Evolutionary conservation across 1,284 basidiomycete species (phyloP).

Genomic region (Boletellus deceptivus): DNA sequence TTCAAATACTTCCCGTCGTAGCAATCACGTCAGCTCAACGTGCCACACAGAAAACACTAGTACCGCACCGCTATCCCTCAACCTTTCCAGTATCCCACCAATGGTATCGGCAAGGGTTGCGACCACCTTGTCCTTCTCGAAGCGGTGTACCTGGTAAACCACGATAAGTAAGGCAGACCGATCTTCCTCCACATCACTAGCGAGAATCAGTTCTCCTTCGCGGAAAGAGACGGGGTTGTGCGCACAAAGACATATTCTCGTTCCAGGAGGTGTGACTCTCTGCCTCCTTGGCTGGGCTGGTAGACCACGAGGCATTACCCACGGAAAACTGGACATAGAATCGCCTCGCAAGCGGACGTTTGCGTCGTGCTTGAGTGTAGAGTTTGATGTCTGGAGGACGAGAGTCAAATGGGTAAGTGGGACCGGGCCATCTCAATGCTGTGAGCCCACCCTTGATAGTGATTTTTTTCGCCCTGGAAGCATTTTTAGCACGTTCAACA

Average conservation of each 20-base stretch:
- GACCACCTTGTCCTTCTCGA: no score
- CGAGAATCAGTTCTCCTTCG: not conserved
- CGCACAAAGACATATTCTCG: not conserved
- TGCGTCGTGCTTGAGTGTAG: not conserved
- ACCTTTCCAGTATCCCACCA: not conserved
- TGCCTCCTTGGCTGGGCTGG: not conserved
- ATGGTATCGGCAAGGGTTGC: not conserved
- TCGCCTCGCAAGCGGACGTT: not conserved
- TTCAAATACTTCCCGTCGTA: not conserved
- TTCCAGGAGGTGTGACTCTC: not conserved
- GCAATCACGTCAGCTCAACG: not conserved
- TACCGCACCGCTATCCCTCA: not conserved
- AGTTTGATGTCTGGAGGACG: not conserved
- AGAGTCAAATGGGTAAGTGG: not conserved
- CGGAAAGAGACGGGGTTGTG: not conserved
- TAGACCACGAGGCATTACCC: not conserved
- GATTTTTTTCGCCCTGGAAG: not conserved
- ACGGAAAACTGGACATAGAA: not conserved
- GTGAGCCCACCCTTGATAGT: not conserved
- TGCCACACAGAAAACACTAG: not conserved
- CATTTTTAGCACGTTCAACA: no score
- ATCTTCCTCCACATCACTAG: not conserved
- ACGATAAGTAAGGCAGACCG: no score
- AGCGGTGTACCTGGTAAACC: no score
- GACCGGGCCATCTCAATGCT: no score